A percentile compares a stretch with the other conserved stretches of the same genome.
Conservation (phyloP, 2,329 filamentous ascomycete genomes). For the Botrytis galanthina region DNA sequence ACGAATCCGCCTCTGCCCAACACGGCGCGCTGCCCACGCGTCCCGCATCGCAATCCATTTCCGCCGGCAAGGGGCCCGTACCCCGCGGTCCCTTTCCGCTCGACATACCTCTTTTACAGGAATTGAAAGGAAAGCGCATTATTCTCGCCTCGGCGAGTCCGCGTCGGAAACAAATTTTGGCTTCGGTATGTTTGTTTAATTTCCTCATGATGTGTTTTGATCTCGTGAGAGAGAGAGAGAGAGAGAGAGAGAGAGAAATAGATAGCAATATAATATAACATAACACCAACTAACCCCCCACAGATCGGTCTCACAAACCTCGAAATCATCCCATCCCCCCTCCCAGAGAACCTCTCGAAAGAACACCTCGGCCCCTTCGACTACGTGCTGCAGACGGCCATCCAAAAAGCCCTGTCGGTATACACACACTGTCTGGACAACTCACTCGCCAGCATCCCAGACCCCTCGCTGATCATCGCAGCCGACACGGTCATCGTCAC, state of each 20-base stretch:
- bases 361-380: constrained; percentile 71
- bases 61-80: constrained; percentile 25
- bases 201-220: neutral
- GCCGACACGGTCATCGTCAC: constrained; percentile 90
- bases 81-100: constrained; percentile 60
- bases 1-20: constrained; percentile 31
- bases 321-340: constrained; percentile 79
- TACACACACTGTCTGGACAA: constrained; percentile 43
- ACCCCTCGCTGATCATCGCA: constrained; percentile 81
- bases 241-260: no score
- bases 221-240: no score
- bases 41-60: constrained; percentile 23
- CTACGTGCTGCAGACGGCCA: constrained; percentile 86
- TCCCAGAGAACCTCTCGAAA: constrained; percentile 85
- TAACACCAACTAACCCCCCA: constrained; percentile 38
- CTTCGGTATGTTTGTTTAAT: constrained; percentile 50
- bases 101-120: constrained; percentile 73
- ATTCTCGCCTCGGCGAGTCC: constrained; percentile 91
- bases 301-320: constrained; percentile 77
- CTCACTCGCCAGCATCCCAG: constrained; percentile 44
- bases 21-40: constrained; percentile 30
- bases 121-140: constrained; percentile 74
- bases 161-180: constrained; percentile 75
- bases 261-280: no score
- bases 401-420: constrained; percentile 77